Conservation (phyloP, 805 yeast genomes). For the Ogataea nakhonphanomensis region DNA sequence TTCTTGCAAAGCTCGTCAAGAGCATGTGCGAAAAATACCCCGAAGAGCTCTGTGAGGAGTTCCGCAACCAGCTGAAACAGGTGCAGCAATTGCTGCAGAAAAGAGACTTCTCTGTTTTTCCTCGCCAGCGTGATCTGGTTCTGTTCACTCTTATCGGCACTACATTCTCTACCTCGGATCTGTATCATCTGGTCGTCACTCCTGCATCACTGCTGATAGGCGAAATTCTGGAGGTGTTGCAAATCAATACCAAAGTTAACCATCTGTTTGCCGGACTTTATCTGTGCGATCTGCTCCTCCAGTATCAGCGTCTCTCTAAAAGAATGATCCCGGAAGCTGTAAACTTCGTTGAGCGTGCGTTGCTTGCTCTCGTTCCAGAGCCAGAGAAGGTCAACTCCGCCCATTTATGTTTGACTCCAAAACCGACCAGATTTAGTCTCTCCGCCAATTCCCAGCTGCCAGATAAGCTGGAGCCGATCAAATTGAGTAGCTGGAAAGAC, state of each 20-base stretch:
- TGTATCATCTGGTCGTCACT: conserved; percentile 86
- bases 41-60: conserved; percentile 56
- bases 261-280: conserved; percentile 56
- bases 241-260: conserved; percentile 25
- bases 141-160: conserved; percentile 70
- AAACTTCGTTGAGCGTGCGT: conserved; percentile 51
- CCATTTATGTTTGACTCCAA: conserved; percentile 21
- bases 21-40: conserved; percentile 63
- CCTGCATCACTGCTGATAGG: conserved; percentile 74
- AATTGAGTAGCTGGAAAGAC: conserved; percentile 15
- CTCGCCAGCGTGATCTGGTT: conserved; percentile 54
- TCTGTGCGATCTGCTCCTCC: conserved; percentile 58
- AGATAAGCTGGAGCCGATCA: conserved; percentile 6
- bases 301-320: conserved; percentile 77
- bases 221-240: conserved; percentile 59
- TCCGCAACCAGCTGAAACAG: conserved; percentile 53
- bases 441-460: conserved; percentile 15
- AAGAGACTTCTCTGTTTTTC: conserved; percentile 28
- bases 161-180: conserved; percentile 91
- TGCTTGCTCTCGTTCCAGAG: conserved; percentile 42
- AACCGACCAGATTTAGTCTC: conserved; percentile 21
- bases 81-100: conserved; percentile 51
- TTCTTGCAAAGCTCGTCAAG: conserved; percentile 45
- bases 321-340: conserved; percentile 79
- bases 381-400: conserved; percentile 24